Evolutionary conservation across 2,329 filamentous ascomycete genomes (phyloP).

Genomic region (Arthrobotrys musiformis): DNA sequence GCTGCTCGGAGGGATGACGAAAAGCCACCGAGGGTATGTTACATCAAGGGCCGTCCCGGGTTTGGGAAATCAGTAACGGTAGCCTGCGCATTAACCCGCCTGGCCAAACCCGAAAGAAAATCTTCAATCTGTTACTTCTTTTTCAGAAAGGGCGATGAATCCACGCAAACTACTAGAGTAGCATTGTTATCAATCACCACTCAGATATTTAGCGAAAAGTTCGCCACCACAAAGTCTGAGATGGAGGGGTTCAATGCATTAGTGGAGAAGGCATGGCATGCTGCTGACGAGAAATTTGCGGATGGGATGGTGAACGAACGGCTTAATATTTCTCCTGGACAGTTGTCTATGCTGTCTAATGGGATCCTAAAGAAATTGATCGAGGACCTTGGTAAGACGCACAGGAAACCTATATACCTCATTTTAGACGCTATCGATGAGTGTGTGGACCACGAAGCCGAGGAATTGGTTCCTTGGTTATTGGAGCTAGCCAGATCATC

Average conservation of each 20-base stretch:
- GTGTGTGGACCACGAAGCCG: conserved; percentile 42
- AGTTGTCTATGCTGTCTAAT: conserved; percentile 27
- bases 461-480: conserved; percentile 41
- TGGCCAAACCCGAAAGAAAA: conserved; percentile 47
- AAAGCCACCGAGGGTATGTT: conserved; percentile 46
- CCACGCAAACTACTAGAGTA: conserved; percentile 30
- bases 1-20: background rate
- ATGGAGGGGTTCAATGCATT: conserved; percentile 47
- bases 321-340: background rate
- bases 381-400: conserved; percentile 23
- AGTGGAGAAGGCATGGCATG: conserved; percentile 19
- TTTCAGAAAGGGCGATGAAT: conserved; percentile 51
- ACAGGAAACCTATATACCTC: conserved; percentile 44
- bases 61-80: conserved; percentile 53
- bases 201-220: conserved; percentile 50
- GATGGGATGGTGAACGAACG: background rate
- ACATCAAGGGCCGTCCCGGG: conserved; percentile 46
- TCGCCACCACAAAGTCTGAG: conserved; percentile 24
- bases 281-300: background rate
- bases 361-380: conserved; percentile 26
- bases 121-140: conserved; percentile 49
- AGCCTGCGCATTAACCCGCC: conserved; percentile 35
- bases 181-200: conserved; percentile 22
- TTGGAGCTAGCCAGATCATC: conserved; percentile 31
- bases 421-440: conserved; percentile 48